Evolutionary conservation across 805 yeast species (phyloP), one percentile per base, ranked within the genome.

Genomic region (Nakazawaea siamensis): DNA sequence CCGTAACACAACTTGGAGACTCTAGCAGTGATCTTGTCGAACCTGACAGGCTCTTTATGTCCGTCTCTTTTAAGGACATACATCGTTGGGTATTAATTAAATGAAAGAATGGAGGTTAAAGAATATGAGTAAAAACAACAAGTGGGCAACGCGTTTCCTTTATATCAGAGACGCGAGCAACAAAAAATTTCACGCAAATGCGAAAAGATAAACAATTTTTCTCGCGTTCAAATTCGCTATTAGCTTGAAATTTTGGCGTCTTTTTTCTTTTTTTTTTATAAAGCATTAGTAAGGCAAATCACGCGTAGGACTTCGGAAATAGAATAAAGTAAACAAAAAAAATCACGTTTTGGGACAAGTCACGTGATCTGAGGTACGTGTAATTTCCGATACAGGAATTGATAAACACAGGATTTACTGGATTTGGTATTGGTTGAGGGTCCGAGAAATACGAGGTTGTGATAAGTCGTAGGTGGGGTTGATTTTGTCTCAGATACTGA

Each of bases 11-110:
- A 75, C 54, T 97, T 82, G 45, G 92, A 84, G 43, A 92, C 84
- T 56, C 94, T 75, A 33, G 97, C 96, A 37, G 97, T 92, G 71
- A 92, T 92, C 62, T 90, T 88, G 61, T 88, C 97, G 60, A 88
- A 88, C 57, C 90, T 84, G 41, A 88, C 97, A 27, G 90, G 94
- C 64, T 88, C 97, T 60, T 81, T 77, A 60, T 80, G 92, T 48
- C 97, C 97, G 66, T 87, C 95, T 76, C 95, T 80, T 59, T 86
- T 86, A 55, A 68, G 72, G 51, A 87, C 95, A 60, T 76, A 84
- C 94, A 86, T 85, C 18, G n/a, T n/a, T n/a, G n/a, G n/a, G n/a
- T n/a, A n/a, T n/a, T n/a, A n/a, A 16, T 34, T 24, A n/a, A 18
- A 13, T 7, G 12, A 8, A 13, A 27, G n/a, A n/a, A n/a, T n/a